Percentiles rank a stretch among this genome's conserved stretches.
Evolutionary conservation across 2,329 filamentous ascomycete genomes (phyloP).

Genomic region (Teratosphaeria epicoccoides): DNA sequence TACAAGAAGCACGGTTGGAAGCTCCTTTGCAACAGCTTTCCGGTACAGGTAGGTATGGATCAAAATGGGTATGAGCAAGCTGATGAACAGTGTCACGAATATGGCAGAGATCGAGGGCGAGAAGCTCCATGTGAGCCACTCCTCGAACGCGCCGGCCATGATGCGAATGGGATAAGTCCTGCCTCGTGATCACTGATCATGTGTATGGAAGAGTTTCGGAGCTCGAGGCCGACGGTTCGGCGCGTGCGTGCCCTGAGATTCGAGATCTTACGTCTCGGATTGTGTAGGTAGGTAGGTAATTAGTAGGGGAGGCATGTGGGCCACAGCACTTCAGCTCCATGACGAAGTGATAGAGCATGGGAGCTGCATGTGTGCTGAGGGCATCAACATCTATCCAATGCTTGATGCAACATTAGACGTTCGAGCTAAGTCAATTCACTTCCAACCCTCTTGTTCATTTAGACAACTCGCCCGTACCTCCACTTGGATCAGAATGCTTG

Average conservation of each 20-base stretch:
- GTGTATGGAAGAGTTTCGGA: neutral
- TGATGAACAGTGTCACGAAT: slow-evolving; percentile 57
- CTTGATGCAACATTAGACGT: neutral
- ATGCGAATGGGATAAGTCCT: neutral
- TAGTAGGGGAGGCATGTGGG: too few species aligned
- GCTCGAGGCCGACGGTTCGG: neutral
- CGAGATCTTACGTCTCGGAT: neutral
- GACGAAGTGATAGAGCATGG: neutral
- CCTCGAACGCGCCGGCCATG: slow-evolving; percentile 8
- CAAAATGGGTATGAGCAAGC: slow-evolving; percentile 62
- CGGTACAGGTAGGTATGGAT: slow-evolving; percentile 67
- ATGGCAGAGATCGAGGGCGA: slow-evolving; percentile 42
- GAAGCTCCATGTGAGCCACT: slow-evolving; percentile 38
- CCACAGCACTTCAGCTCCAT: neutral
- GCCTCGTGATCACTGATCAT: neutral
- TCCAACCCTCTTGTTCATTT: too few species aligned
- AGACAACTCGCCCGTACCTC: neutral
- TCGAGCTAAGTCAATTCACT: neutral
- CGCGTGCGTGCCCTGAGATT: neutral
- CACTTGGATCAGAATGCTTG: neutral
- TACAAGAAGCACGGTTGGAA: slow-evolving; percentile 68
- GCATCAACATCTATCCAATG: too few species aligned
- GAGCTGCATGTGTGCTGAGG: too few species aligned
- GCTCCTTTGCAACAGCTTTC: slow-evolving; percentile 40
- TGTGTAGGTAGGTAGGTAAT: too few species aligned